Evolutionary conservation across 2,329 filamentous ascomycete species (phyloP), one percentile per base, ranked within the genome.

Genomic region (Colletotrichum shisoi): DNA sequence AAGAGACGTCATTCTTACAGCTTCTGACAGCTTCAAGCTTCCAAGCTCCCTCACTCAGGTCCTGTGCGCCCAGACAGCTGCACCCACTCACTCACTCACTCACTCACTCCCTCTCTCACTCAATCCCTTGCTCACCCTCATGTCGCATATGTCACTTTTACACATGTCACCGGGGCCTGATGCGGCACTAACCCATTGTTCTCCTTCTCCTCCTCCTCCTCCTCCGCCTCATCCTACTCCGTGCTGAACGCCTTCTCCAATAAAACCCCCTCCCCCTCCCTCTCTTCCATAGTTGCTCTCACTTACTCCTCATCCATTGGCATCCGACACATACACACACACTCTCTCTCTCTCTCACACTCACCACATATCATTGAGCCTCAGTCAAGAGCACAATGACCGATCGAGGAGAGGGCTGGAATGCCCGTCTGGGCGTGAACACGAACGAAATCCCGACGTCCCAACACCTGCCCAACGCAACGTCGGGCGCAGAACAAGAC

Each of bases 401-500:
- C 39, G 71, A 71, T 31, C 70, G 71, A 62, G 71, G 71, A 65
- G 71, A 72, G 17, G 70, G 71, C 51, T 72, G 70, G 15, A 59
- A 49, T 40, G 49, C 51, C 39, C 71, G 67, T 27, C 65, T 72
- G 42, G 62, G 67, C 17, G 67, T 67, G 3, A 67, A 67, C 24
- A 54, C 63, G 7, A 62, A 67, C 54, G 62, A 67, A 44, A 44
- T 67, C 13, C 64, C 54, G 24, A 24, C 54, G 21, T 2, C 67
- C 56, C 51, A 70, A 24, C 66, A 59, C 58, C 13, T 64, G 40
- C 68, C 68, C 37, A 51, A 51, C 17, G 45, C 57, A 21, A 27
- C 65, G 3, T 68, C 68, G 24, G 68, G 64, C 4, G 68, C 68
- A n/a, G 71, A 70, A 46, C 69, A 71, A 53, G 71, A 72, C 19